Evolutionary conservation across 768 basidiomycete genomes (phyloP).

Genomic region (Boletus fagicola): DNA sequence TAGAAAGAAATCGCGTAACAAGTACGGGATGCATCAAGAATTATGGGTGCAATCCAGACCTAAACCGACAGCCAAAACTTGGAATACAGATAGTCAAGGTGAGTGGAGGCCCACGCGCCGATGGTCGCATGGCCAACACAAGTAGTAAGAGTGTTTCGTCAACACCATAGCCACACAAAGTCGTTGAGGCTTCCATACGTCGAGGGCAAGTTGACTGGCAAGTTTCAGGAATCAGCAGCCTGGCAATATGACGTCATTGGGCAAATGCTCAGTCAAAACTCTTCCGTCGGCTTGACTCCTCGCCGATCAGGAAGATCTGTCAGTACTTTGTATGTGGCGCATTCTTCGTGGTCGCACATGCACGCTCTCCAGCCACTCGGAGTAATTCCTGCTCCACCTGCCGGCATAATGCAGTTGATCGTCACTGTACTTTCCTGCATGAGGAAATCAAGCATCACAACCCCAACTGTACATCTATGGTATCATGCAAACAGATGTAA

Average conservation of each 20-base stretch:
- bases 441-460: not conserved
- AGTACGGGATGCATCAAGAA: not conserved
- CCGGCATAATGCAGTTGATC: not conserved
- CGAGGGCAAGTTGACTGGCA: not conserved
- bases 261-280: not conserved
- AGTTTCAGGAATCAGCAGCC: not conserved
- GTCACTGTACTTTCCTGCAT: not conserved
- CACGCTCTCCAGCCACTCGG: not conserved
- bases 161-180: not conserved
- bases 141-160: not conserved
- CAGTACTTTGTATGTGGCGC: not conserved
- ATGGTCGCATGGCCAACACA: not conserved
- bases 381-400: not conserved
- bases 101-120: not conserved
- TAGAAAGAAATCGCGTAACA: not conserved
- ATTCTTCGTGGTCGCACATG: not conserved
- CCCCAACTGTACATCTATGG: not conserved
- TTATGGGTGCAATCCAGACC: not conserved
- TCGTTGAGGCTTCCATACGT: too few species aligned
- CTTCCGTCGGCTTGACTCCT: not conserved
- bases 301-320: not conserved
- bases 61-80: not conserved
- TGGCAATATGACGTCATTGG: not conserved
- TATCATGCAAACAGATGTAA: not conserved
- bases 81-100: not conserved